phyloP scores from a whole-genome alignment of 495 filamentous ascomycete species.

The Talaromyces proteolyticus region DNA sequence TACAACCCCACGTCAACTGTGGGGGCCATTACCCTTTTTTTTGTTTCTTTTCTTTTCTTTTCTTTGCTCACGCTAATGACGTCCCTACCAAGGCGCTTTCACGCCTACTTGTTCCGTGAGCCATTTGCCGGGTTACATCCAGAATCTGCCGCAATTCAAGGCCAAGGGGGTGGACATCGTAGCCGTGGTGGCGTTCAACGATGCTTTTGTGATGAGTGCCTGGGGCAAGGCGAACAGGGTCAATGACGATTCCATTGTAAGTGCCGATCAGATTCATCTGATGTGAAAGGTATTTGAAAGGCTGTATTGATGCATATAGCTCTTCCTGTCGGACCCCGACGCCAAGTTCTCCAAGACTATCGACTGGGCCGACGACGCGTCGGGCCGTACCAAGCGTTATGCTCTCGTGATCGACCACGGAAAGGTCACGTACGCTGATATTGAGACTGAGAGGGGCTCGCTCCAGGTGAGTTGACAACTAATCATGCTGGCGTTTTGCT shows the following conservation, averaged over 20 bases:
- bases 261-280: too few relatives aligned
- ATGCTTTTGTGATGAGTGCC: slow-evolving; percentile 85
- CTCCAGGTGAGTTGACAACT: slow-evolving; percentile 16
- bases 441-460: slow-evolving; percentile 63
- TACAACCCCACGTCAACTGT: neutral
- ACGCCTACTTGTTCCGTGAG: slow-evolving; percentile 84
- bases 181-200: slow-evolving; percentile 79
- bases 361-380: slow-evolving; percentile 67
- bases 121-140: slow-evolving; percentile 80
- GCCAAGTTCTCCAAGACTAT: slow-evolving; percentile 69
- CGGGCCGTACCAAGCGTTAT: slow-evolving; percentile 67
- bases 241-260: slow-evolving; percentile 67
- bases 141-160: slow-evolving; percentile 63
- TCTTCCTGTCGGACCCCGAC: slow-evolving; percentile 78
- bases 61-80: too few relatives aligned
- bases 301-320: slow-evolving; percentile 30
- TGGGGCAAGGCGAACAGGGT: slow-evolving; percentile 91
- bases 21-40: neutral
- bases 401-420: slow-evolving; percentile 85
- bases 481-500: neutral
- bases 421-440: slow-evolving; percentile 78
- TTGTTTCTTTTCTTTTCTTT: neutral
- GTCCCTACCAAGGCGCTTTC: slow-evolving; percentile 87
- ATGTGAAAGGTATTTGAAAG: neutral
- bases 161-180: slow-evolving; percentile 81